These are phyloP conservation scores for Pneumocystis murina DNA, from an alignment of 1,139 yeast genomes.

Conservation along the genomic window DNA sequence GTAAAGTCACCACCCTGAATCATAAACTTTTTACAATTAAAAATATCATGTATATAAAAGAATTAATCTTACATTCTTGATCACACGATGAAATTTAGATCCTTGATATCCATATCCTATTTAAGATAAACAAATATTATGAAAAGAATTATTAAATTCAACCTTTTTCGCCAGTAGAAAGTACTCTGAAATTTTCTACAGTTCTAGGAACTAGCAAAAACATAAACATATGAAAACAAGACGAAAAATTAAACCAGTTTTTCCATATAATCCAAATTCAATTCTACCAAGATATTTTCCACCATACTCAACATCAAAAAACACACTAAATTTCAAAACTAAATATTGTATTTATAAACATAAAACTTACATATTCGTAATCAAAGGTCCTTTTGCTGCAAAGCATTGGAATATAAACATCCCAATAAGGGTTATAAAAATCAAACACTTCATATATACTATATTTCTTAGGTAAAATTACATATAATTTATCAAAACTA, in stretches of 20 bases:
- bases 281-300: conserved; percentile 58
- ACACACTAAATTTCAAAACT: conserved; percentile 30
- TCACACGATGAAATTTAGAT: conserved; percentile 79
- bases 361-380: conserved; percentile 13
- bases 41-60: not conserved
- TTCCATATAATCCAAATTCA: conserved; percentile 67
- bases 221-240: not conserved
- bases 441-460: not conserved
- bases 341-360: not conserved
- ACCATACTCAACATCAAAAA: conserved; percentile 72
- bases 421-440: not conserved
- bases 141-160: conserved; percentile 4
- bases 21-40: conserved; percentile 56
- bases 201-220: conserved; percentile 57
- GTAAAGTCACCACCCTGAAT: conserved; percentile 97
- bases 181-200: conserved; percentile 78
- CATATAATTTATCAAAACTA: not conserved
- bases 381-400: conserved; percentile 7
- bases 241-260: conserved; percentile 32
- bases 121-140: conserved; percentile 37
- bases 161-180: conserved; percentile 86
- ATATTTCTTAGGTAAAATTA: not conserved
- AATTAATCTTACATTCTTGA: conserved; percentile 35
- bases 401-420: not conserved
- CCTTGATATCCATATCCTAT: conserved; percentile 41